These are phyloP conservation scores for Dichotomocladium elegans DNA, from an alignment of 371 early-diverging fungal genomes.

Conservation along the genomic window DNA sequence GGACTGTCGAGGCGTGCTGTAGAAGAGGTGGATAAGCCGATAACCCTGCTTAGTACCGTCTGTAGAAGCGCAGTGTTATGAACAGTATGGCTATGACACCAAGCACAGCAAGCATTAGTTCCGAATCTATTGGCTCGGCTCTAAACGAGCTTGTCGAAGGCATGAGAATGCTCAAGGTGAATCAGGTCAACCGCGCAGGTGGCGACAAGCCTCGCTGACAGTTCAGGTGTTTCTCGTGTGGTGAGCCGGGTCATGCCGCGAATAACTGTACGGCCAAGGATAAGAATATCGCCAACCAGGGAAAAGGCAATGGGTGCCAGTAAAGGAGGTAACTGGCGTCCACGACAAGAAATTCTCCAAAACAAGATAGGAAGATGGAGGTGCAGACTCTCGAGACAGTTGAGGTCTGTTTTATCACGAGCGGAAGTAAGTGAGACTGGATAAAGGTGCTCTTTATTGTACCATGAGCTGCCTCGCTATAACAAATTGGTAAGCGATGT, in stretches of 20 bases:
- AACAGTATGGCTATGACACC: no score
- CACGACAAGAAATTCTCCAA: not conserved
- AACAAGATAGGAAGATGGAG: not conserved
- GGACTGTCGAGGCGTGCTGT: no score
- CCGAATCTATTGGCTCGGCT: not conserved
- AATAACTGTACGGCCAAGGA: not conserved
- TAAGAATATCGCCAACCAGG: not conserved
- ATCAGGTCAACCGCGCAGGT: not conserved
- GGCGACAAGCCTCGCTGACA: not conserved
- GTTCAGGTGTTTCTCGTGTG: not conserved
- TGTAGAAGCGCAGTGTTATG: no score
- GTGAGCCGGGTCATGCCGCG: not conserved
- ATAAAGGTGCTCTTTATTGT: no score
- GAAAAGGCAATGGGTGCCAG: constrained; percentile 2
- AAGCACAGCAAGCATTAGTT: not conserved
- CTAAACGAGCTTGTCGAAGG: not conserved
- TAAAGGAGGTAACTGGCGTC: not conserved
- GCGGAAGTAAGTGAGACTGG: no score
- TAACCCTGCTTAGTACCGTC: no score
- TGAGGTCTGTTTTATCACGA: no score
- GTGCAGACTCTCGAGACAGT: not conserved
- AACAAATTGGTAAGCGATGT: no score
- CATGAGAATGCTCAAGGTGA: not conserved
- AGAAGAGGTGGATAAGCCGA: no score
- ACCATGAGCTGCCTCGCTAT: no score